These are phyloP conservation scores for Coleophoma crateriformis DNA, from an alignment of 2,329 filamentous ascomycete species.

Conservation along the genomic window DNA sequence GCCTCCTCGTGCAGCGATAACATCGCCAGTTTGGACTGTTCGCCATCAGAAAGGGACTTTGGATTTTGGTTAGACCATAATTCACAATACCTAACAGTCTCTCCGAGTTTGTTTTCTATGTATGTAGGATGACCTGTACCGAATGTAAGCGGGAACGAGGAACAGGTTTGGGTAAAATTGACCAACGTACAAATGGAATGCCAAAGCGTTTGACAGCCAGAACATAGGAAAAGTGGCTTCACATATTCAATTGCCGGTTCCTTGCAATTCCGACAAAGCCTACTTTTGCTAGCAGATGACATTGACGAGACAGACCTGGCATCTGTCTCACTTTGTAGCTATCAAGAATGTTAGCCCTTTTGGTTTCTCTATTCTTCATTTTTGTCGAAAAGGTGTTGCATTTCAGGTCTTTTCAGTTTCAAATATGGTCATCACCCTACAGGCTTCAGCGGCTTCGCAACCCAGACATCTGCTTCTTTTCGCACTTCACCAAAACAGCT, in stretches of 20 bases:
- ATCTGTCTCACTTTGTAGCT: constrained; percentile 4
- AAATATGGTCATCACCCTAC: constrained; percentile 33
- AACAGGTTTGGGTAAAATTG: too few species aligned
- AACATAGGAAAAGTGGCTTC: constrained; percentile 13
- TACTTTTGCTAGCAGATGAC: constrained; percentile 10
- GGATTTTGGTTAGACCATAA: too few species aligned
- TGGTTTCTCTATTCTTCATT: constrained; percentile 8
- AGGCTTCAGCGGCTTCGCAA: constrained; percentile 24
- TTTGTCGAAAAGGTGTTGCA: constrained; percentile 14
- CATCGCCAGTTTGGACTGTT: background rate
- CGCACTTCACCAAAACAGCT: background rate
- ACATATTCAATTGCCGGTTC: constrained; percentile 3
- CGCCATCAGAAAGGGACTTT: too few species aligned
- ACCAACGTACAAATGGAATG: constrained; percentile 6
- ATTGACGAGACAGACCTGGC: constrained; percentile 18
- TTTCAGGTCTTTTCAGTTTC: constrained; percentile 78
- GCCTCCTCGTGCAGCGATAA: background rate
- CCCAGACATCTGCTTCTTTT: constrained; percentile 1
- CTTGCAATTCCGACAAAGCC: constrained; percentile 15
- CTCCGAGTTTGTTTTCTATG: background rate
- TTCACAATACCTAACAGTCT: background rate
- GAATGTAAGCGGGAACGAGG: too few species aligned
- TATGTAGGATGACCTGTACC: background rate
- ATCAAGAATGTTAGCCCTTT: constrained; percentile 1
- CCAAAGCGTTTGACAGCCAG: constrained; percentile 11